Conservation (phyloP, 2,329 filamentous ascomycete species). For the Colletotrichum cereale region DNA sequence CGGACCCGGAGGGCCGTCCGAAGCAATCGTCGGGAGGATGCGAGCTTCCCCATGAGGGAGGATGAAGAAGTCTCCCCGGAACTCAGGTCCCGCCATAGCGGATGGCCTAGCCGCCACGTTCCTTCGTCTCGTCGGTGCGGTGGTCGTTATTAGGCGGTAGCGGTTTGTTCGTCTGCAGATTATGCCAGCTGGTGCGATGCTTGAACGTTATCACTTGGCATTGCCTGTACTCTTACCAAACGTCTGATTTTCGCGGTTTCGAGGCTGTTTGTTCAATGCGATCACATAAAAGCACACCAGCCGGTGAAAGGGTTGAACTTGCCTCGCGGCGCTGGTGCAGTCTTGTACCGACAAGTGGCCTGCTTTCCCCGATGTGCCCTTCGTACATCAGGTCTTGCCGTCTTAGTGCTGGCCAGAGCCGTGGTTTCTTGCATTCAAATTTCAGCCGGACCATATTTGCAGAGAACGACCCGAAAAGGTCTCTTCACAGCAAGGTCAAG, state of each 20-base stretch:
- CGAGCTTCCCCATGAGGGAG: not conserved
- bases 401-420: not conserved
- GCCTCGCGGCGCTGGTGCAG: not conserved
- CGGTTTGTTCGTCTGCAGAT: not conserved
- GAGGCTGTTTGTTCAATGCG: not conserved
- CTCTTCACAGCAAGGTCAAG: not conserved
- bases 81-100: not conserved
- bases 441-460: not conserved
- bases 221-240: not conserved
- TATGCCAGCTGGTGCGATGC: not conserved
- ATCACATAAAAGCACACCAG: not conserved
- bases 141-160: not conserved
- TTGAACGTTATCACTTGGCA: not conserved
- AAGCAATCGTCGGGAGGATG: not conserved
- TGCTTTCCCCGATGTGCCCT: not conserved
- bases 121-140: not conserved
- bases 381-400: too few species aligned
- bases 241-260: not conserved
- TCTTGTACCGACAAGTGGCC: not conserved
- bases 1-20: not conserved
- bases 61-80: constrained; percentile 26
- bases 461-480: not conserved
- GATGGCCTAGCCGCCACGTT: not conserved
- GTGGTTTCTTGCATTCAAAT: not conserved
- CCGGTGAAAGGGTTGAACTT: not conserved